A percentile compares a stretch with the other conserved stretches of the same genome.
Conservation (phyloP, 2,329 filamentous ascomycete genomes). For the Verticillium tricorpus region DNA sequence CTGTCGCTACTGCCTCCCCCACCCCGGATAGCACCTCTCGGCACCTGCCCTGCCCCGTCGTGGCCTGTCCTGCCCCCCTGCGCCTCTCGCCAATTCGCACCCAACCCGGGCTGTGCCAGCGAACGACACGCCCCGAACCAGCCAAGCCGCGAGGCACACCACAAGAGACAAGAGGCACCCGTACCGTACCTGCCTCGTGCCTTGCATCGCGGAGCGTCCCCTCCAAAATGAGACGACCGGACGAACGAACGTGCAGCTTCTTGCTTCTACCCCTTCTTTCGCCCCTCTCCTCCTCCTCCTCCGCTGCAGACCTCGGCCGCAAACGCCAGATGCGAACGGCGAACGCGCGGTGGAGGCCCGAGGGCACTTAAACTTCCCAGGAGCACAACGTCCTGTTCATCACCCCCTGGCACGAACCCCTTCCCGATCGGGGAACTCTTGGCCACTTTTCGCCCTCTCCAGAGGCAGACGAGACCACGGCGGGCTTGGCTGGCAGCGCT, state of each 20-base stretch:
- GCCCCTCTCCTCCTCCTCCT: not conserved
- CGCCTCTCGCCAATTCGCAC: not conserved
- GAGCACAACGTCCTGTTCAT: not conserved
- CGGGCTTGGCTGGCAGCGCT: not conserved
- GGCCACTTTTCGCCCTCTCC: not conserved
- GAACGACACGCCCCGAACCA: not conserved
- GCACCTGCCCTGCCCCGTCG: not conserved
- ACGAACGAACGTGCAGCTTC: not conserved
- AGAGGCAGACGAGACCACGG: not conserved
- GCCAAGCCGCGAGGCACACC: not conserved
- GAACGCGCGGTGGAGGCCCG: not conserved
- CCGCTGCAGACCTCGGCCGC: not conserved
- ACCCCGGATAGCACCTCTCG: not conserved
- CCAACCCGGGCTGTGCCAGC: not conserved
- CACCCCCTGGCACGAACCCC: not conserved
- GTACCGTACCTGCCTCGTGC: not conserved
- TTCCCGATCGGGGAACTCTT: not conserved
- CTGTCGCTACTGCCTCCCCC: not conserved
- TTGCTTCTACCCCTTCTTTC: no score
- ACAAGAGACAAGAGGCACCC: not conserved
- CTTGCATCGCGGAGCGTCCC: not conserved
- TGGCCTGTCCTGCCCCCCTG: not conserved
- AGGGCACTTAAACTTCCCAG: not conserved
- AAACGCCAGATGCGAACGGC: not conserved
- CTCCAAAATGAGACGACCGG: not conserved